Evolutionary conservation across 2,329 filamentous ascomycete species (phyloP).

Genomic region (Diaporthe citrichinensis): DNA sequence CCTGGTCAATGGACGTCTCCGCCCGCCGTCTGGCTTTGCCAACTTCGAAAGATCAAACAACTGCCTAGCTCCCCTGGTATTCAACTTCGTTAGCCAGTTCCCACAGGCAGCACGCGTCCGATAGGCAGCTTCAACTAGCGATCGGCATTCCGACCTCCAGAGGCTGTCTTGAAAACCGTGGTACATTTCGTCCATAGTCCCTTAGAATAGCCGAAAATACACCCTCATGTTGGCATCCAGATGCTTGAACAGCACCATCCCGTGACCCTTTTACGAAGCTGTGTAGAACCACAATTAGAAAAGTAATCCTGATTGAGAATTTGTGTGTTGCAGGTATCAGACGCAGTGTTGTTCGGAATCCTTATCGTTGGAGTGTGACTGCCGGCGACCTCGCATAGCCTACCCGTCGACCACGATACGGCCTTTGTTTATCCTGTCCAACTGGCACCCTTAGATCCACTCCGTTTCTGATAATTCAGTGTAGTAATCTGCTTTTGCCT

Average conservation of each 20-base stretch:
- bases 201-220: not conserved
- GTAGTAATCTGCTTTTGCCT: not conserved
- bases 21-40: not conserved
- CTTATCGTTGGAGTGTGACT: not conserved
- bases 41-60: not conserved
- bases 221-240: no score
- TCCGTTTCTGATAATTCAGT: not conserved
- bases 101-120: not conserved
- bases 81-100: not conserved
- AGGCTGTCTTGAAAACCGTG: not conserved
- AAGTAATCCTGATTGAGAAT: not conserved
- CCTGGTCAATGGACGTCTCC: not conserved
- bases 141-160: not conserved
- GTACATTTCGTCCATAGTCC: not conserved
- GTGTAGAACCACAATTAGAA: not conserved
- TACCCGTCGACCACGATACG: not conserved
- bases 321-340: not conserved
- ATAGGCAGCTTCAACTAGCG: not conserved
- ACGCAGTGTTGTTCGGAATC: not conserved
- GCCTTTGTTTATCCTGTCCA: not conserved
- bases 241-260: not conserved
- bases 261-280: not conserved
- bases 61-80: not conserved
- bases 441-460: not conserved
- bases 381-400: not conserved